Base-by-base conservation (phyloP, 2,329 filamentous ascomycete species). In the Xenoacremonium recifei region DNA sequence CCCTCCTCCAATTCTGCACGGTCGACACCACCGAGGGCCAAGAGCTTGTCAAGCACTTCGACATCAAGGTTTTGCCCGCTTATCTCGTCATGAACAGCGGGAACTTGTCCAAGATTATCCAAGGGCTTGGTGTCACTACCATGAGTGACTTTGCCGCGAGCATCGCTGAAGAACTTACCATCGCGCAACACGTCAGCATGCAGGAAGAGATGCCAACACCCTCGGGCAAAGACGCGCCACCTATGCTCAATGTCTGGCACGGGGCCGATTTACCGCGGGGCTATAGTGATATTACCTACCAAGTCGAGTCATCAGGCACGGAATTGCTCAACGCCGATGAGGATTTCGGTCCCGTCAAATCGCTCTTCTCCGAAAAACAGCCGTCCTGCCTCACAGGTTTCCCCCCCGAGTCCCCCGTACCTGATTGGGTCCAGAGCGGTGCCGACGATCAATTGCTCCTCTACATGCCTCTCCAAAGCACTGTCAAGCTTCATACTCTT, bases 381-480 rank as follows among this genome's bases (percentile, higher is more conserved):
- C 91, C 91, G 5, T 80, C 75, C 40, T 75, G 75, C 1, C 65
- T 91, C 41, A 64, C 67, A 36, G 80, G 82, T 57, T 76, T 70
- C 41, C 82, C 82, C 60, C 45, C 50, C 23, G 64, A 71, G n/a
- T 19, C 52, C 17, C 32, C 47, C 20, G 50, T 51, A 40, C 81
- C 80, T 61, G 92, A 99, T 67, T 97, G 88, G 85, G 84, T 97
- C 17, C 89, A 96, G 73, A 96, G 89, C 65, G 92, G 96, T 61
- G 95, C 92, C 25, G 93, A 99, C 62, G 91, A 97, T 70, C 93
- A 99, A 73, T 73, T 99, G 48, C 87, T 97, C 78, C 77, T 99
- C 35, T 97, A 85, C 67, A 76, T 95, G 43, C 92, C 93, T 1
- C 96, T 99, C 70, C 85, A 91, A 65, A 82, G 85, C 21, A 88